Evolutionary conservation across 2,329 filamentous ascomycete species (phyloP), one percentile per base, ranked within the genome.

Genomic region (Coleophoma cylindrospora): DNA sequence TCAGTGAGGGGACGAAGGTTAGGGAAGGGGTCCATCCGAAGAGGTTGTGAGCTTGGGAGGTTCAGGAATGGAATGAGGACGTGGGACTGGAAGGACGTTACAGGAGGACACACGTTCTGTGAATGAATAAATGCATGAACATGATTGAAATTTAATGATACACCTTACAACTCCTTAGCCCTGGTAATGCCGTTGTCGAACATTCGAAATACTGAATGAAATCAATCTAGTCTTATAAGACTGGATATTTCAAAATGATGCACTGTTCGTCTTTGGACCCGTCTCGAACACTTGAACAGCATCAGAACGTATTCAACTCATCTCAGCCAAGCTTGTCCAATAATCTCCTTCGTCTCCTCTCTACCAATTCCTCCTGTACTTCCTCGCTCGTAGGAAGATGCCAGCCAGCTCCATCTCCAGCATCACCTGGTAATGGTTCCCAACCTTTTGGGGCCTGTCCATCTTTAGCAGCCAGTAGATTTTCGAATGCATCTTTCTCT

Each of bases 361-460:
- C 91, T 49, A 99, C 79, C 59, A 99, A 72, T 69, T 97, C 94
- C 64, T 91, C 83, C 69, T 96, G 90, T n/a, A 97, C 92, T 66
- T 97, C 89, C 17, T 95, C 90, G 50, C 90, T 70, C 5, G 87
- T 91, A 9, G 94, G 94, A 61, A 97, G 68, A 55, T 81, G 81
- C 92, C 92, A 96, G 43, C 75, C 79, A 36, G 84, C 74, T 0
- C 92, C 92, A 66, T 96, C 91, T 1, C 91, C 91, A 3, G 75
- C 74, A 69, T 96, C 91, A 1, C 92, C 94, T 0, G 94, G 94
- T 59, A 99, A 71, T 36, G 89, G 78, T 61, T 94, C 84, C 91
- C 92, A 97, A 12, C 79, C 84, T 3, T 81, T 80, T 14, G 84
- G 84, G 2, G 75, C 70, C 51, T 80, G 75, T 19, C 76, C 80